Percentiles rank a stretch among this genome's conserved stretches.
Evolutionary conservation across 345 rosid genomes (phyloP).

Genomic region (Populus simonii): DNA sequence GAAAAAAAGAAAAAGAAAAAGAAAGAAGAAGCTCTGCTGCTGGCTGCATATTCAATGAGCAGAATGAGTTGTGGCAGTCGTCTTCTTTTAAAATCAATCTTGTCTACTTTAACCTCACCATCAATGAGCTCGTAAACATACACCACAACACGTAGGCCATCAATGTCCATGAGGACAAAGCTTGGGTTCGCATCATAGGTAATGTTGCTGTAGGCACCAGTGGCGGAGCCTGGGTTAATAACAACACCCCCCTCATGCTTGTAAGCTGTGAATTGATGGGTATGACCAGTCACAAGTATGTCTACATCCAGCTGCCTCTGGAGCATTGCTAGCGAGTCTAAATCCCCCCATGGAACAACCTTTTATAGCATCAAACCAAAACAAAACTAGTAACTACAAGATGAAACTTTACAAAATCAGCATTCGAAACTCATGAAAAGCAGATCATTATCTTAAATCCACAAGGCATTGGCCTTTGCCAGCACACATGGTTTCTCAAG

Average conservation of each 20-base stretch:
- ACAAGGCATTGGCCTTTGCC: background rate
- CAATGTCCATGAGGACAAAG: slow-evolving; percentile 95
- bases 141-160: slow-evolving; percentile 85
- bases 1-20: background rate
- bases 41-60: slow-evolving; percentile 35
- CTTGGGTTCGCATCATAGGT: slow-evolving; percentile 87
- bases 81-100: slow-evolving; percentile 95
- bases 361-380: slow-evolving; percentile 28
- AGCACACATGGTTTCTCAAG: background rate
- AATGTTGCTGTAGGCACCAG: slow-evolving; percentile 86
- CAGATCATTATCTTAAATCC: background rate
- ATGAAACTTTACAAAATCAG: background rate
- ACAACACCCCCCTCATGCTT: slow-evolving; percentile 96
- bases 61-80: slow-evolving; percentile 44
- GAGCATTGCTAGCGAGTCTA: slow-evolving; percentile 90
- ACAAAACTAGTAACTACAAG: background rate
- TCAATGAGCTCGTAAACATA: slow-evolving; percentile 92
- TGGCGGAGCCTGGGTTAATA: slow-evolving; percentile 94
- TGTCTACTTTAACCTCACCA: slow-evolving; percentile 95
- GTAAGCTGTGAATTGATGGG: slow-evolving; percentile 96
- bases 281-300: slow-evolving; percentile 91
- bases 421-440: background rate
- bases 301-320: slow-evolving; percentile 95
- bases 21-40: too few species aligned
- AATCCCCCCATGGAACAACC: slow-evolving; percentile 98